phyloP scores from a whole-genome alignment of 371 early-diverging fungal genomes.

The Syncephalastrum sp. region DNA sequence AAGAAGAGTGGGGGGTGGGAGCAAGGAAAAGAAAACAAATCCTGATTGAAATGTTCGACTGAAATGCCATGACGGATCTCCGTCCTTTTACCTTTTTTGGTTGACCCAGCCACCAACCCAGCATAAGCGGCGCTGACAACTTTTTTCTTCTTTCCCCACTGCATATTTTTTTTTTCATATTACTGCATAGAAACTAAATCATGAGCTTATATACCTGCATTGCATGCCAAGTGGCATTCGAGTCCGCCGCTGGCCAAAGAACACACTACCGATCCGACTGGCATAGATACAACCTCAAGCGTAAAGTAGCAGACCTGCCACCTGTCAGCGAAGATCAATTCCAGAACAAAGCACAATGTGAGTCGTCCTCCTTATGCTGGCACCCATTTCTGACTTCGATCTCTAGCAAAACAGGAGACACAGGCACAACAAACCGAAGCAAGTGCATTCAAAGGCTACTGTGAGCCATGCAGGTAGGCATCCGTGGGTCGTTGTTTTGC shows the following conservation, averaged over 20 bases:
- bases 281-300: slow-evolving; percentile 89
- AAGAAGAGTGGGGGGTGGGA: too few relatives aligned
- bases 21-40: too few relatives aligned
- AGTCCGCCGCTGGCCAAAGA: slow-evolving; percentile 77
- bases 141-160: not conserved
- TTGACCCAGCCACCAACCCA: too few relatives aligned
- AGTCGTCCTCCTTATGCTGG: not conserved
- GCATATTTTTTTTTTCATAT: slow-evolving; percentile 12
- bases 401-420: slow-evolving; percentile 30
- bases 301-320: slow-evolving; percentile 82
- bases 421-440: slow-evolving; percentile 18
- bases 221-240: slow-evolving; percentile 86
- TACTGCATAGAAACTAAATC: too few relatives aligned
- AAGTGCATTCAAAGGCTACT: slow-evolving; percentile 33
- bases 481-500: too few relatives aligned
- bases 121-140: too few relatives aligned
- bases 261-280: slow-evolving; percentile 84
- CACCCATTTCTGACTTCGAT: not conserved
- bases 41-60: too few relatives aligned
- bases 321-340: slow-evolving; percentile 73
- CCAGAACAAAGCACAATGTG: slow-evolving; percentile 51
- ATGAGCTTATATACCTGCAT: slow-evolving; percentile 60
- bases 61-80: too few relatives aligned
- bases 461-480: slow-evolving; percentile 37
- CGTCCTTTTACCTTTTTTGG: too few relatives aligned